These are phyloP conservation scores for Pseudogymnoascus sp. DNA, from an alignment of 2,329 filamentous ascomycete genomes.

Conservation along the genomic window DNA sequence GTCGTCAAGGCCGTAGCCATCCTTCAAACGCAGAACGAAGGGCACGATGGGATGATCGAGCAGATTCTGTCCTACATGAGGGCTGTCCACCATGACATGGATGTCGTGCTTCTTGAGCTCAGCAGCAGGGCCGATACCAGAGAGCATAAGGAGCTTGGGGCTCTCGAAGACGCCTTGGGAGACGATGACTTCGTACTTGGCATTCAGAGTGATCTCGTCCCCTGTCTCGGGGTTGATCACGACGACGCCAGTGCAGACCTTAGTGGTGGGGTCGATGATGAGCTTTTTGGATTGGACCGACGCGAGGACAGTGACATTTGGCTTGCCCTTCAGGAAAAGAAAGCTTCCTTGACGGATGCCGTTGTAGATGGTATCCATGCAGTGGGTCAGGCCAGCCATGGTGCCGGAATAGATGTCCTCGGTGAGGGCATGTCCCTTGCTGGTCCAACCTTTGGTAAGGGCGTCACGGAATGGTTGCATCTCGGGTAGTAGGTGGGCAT, in stretches of 20 bases:
- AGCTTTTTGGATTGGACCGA: constrained; percentile 43
- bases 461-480: constrained; percentile 43
- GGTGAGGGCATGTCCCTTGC: constrained; percentile 41
- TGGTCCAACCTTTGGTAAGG: constrained; percentile 44
- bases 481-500: constrained; percentile 46
- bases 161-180: constrained; percentile 12
- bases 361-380: constrained; percentile 49
- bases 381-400: constrained; percentile 46
- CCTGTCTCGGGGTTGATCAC: constrained; percentile 35
- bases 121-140: constrained; percentile 12
- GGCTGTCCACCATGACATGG: constrained; percentile 21
- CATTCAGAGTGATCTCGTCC: constrained; percentile 37
- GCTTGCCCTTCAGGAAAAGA: constrained; percentile 42
- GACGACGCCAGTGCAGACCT: constrained; percentile 34
- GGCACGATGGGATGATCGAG: constrained; percentile 35
- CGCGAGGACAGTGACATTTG: constrained; percentile 46
- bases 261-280: constrained; percentile 39
- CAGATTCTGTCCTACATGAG: constrained; percentile 27
- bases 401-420: constrained; percentile 49
- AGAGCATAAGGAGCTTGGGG: constrained; percentile 11
- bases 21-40: constrained; percentile 35
- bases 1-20: constrained; percentile 33
- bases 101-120: constrained; percentile 29
- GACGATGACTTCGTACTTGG: constrained; percentile 33
- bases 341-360: constrained; percentile 46